Conservation (phyloP, 2,329 filamentous ascomycete genomes). For the Acrocalymma vagum region DNA sequence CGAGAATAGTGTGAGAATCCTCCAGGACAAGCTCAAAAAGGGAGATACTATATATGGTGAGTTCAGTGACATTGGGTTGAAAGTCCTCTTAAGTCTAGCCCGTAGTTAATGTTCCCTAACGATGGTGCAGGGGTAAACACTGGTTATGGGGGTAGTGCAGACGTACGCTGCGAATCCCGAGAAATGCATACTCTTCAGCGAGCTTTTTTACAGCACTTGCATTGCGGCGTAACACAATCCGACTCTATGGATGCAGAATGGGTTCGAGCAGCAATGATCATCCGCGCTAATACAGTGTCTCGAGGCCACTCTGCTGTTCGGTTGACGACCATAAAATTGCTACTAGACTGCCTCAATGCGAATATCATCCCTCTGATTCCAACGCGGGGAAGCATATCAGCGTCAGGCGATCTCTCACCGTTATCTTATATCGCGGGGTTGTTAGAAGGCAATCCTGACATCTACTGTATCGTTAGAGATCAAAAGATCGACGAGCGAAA, state of each 20-base stretch:
- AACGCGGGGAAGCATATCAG: conserved; percentile 64
- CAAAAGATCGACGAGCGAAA: conserved; percentile 14
- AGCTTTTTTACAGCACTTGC: conserved; percentile 16
- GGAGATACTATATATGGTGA: no score
- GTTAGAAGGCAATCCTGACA: conserved; percentile 55
- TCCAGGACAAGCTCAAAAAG: no score
- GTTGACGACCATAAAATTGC: conserved; percentile 54
- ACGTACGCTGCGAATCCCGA: conserved; percentile 2
- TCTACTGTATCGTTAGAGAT: conserved; percentile 50
- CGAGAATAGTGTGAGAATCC: no score
- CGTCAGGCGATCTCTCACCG: conserved; percentile 65
- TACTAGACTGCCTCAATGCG: conserved; percentile 49
- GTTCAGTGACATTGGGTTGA: no score
- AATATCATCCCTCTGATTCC: conserved; percentile 61
- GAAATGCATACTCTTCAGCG: no score
- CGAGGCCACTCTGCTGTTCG: conserved; percentile 66
- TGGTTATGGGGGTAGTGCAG: conserved; percentile 9
- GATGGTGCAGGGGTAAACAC: no score
- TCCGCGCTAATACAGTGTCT: conserved; percentile 64
- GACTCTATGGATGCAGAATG: no score
- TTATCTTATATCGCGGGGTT: conserved; percentile 62
- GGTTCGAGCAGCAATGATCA: conserved; percentile 65
- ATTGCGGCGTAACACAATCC: conserved; percentile 38
- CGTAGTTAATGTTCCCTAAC: no score
- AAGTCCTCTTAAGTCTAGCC: no score